These are phyloP conservation scores for Bauhinia variegata DNA, from an alignment of 306 rosid genomes.

Conservation along the genomic window DNA sequence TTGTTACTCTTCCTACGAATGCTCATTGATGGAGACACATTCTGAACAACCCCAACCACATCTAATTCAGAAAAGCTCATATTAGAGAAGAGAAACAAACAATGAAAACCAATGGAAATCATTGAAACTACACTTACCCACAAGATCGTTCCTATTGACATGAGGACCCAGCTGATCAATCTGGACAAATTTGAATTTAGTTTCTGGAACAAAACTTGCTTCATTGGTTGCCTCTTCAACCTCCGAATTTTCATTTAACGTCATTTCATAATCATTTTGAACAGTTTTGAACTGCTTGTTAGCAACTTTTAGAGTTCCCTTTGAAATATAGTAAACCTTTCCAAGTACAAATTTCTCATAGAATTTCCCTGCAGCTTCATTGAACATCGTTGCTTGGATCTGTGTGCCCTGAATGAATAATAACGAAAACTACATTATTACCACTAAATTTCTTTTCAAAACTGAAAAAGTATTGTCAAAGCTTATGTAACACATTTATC, in stretches of 20 bases:
- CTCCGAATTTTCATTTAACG: slow-evolving; percentile 80
- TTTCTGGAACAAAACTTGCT: slow-evolving; percentile 73
- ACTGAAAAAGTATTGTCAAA: not conserved
- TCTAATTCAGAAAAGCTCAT: slow-evolving; percentile 45
- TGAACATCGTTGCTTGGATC: slow-evolving; percentile 98
- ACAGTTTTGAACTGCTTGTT: slow-evolving; percentile 90
- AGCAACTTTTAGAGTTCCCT: slow-evolving; percentile 78
- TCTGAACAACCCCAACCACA: slow-evolving; percentile 85
- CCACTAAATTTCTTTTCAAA: not conserved
- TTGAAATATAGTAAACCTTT: slow-evolving; percentile 87
- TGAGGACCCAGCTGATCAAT: slow-evolving; percentile 86
- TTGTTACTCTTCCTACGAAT: slow-evolving; percentile 79
- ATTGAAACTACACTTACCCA: slow-evolving; percentile 58
- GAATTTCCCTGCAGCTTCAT: slow-evolving; percentile 85
- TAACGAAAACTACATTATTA: not conserved
- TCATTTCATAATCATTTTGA: slow-evolving; percentile 92
- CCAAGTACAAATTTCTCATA: slow-evolving; percentile 78
- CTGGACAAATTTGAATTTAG: slow-evolving; percentile 72
- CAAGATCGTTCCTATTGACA: slow-evolving; percentile 71
- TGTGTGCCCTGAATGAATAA: slow-evolving; percentile 74
- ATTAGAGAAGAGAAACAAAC: no score
- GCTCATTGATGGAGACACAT: slow-evolving; percentile 85
- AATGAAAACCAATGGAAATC: not conserved
- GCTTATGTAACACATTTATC: not conserved
- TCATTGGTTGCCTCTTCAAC: slow-evolving; percentile 83